Base-by-base conservation (phyloP, 2,329 filamentous ascomycete genomes). In the Rhytidhysteron rufulum region DNA sequence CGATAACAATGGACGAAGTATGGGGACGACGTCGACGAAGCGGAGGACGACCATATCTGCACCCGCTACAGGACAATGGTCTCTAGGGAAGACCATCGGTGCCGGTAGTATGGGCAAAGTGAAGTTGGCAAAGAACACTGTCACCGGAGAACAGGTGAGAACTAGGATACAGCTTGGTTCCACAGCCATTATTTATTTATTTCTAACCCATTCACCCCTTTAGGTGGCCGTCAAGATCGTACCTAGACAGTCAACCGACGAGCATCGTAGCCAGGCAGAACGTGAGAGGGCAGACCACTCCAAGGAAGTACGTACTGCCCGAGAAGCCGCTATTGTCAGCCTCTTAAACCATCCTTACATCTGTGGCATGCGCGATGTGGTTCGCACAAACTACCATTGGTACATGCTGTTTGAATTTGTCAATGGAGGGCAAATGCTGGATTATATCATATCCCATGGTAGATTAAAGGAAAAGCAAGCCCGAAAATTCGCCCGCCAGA, bases 391-490 rank as follows among this genome's bases (percentile, higher is more conserved):
- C 58, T 93, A 96, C 64, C 93, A 98, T 68, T 98, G 93, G 93
- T 98, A 98, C 69, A 98, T 98, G 93, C 82, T 98, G 37, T 98
- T 95, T 61, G 93, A 98, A 70, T 96, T 93, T 65, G 93, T 98
- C 67, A 96, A 98, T 61, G 93, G 93, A 34, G 93, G 93, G 15
- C 93, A 98, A 70, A 97, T 98, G 93, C 82, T 98, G 46, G 93
- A 98, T 71, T 98, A 97, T 69, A 98, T 98, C 65, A 98, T 98
- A 62, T 96, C 90, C 3, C 93, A 98, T 60, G 93, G 91, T 43
- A 87, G 94, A 58, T 74, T 98, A 48, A 97, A 97, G 74, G 93
- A 98, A 71, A 97, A 97, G 69, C 91, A 95, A 68, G 93, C 93
- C 7, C 83, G 93, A 57, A 97, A 97, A 65, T 98, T 98, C 65